These are phyloP conservation scores for Auricularia auricula-judae DNA, from an alignment of 768 basidiomycete species.

Conservation along the genomic window DNA sequence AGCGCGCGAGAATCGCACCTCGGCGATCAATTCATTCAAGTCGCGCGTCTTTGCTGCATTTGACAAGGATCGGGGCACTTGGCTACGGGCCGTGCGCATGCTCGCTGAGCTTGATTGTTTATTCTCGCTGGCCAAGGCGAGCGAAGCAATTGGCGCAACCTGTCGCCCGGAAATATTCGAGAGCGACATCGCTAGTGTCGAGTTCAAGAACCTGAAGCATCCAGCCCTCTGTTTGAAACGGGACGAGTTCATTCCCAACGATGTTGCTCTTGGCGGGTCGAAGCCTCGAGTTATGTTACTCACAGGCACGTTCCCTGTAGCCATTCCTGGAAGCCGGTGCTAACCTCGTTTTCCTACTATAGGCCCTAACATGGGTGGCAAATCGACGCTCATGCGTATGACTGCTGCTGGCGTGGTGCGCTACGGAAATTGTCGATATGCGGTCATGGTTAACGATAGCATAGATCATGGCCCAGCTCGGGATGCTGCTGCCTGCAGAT, in stretches of 20 bases:
- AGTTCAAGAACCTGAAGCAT: conserved; percentile 85
- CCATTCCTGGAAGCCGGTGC: not conserved
- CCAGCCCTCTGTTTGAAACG: conserved; percentile 67
- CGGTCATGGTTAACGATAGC: conserved; percentile 3
- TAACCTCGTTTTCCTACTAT: not conserved
- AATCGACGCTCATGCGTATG: conserved; percentile 89
- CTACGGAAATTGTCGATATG: conserved; percentile 1
- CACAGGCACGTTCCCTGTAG: conserved; percentile 46
- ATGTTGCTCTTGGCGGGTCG: conserved; percentile 74
- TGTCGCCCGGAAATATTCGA: conserved; percentile 87
- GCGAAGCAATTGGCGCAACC: conserved; percentile 79
- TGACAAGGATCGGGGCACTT: conserved; percentile 65
- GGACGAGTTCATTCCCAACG: conserved; percentile 81
- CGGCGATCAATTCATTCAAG: conserved; percentile 76
- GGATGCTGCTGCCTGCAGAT: conserved; percentile 87
- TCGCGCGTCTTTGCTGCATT: conserved; percentile 70
- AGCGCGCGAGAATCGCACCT: conserved; percentile 77
- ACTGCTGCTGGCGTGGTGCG: conserved; percentile 83
- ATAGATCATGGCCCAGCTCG: conserved; percentile 87
- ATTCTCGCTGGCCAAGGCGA: conserved; percentile 82
- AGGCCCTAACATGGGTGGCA: conserved; percentile 86
- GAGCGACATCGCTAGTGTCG: conserved; percentile 60
- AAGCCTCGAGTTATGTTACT: conserved; percentile 69
- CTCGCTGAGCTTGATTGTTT: conserved; percentile 96
- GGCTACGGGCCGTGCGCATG: conserved; percentile 75